phyloP scores from a whole-genome alignment of 805 yeast species.

The Jamesozyma rosinii region DNA sequence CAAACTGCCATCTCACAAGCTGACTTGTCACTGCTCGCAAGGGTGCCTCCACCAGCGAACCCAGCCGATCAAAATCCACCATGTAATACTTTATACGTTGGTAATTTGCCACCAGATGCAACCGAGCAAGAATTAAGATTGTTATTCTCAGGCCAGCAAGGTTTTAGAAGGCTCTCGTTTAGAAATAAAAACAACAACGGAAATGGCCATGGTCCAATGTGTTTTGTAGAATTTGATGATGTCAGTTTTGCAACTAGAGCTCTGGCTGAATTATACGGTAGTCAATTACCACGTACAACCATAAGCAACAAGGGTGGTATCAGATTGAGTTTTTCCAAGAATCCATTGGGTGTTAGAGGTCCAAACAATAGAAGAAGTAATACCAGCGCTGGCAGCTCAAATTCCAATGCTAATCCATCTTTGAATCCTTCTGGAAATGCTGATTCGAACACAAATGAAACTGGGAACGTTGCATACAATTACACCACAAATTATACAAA shows the following conservation, averaged over 20 bases:
- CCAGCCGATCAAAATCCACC: slow-evolving; percentile 99
- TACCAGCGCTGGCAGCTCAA: slow-evolving; percentile 8
- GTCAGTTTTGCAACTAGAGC: slow-evolving; percentile 90
- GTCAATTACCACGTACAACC: slow-evolving; percentile 72
- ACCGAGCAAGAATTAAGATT: slow-evolving; percentile 86
- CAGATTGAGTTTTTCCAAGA: slow-evolving; percentile 85
- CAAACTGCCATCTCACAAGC: slow-evolving; percentile 31
- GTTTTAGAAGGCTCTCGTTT: slow-evolving; percentile 87
- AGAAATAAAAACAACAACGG: slow-evolving; percentile 54
- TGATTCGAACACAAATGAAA: not conserved
- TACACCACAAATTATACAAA: slow-evolving; percentile 1
- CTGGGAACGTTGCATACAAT: not conserved
- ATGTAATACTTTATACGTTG: slow-evolving; percentile 93
- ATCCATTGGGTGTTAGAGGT: slow-evolving; percentile 94
- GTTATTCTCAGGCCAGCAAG: slow-evolving; percentile 78
- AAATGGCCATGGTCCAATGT: slow-evolving; percentile 91
- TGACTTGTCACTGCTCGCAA: slow-evolving; percentile 63
- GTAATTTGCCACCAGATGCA: slow-evolving; percentile 94
- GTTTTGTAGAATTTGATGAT: slow-evolving; percentile 97
- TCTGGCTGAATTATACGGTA: slow-evolving; percentile 85
- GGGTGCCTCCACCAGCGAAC: slow-evolving; percentile 87
- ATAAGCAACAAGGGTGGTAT: slow-evolving; percentile 75
- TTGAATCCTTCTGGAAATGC: not conserved
- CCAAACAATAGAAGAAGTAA: slow-evolving; percentile 39
- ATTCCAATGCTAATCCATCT: not conserved